Evolutionary conservation across 805 yeast genomes (phyloP).

Genomic region (Nakazawaea sp.): DNA sequence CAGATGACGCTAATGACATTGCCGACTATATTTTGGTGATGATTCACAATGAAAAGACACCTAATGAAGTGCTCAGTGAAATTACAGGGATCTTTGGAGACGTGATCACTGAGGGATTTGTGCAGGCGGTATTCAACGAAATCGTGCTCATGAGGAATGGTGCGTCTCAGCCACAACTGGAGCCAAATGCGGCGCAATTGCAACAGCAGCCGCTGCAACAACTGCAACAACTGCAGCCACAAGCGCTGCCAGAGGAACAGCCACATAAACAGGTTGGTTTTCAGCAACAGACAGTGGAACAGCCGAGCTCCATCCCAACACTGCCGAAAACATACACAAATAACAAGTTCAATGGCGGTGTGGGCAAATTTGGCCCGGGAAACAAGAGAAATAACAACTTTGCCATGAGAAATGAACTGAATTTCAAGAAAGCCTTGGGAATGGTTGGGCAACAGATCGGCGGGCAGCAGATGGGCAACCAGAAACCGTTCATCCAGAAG

Average conservation of each 20-base stretch:
- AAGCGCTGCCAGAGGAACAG: conserved; percentile 13
- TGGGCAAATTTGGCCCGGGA: conserved; percentile 18
- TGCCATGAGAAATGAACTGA: conserved; percentile 32
- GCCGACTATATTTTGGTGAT: conserved; percentile 71
- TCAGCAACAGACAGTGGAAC: not conserved
- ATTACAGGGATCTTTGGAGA: conserved; percentile 55
- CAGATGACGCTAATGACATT: conserved; percentile 51
- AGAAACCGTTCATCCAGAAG: conserved; percentile 33
- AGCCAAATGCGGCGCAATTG: conserved; percentile 9
- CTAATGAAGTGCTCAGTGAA: conserved; percentile 54
- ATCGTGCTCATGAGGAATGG: conserved; percentile 35
- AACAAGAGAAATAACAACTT: conserved; percentile 16
- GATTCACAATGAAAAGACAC: conserved; percentile 60
- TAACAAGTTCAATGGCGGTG: conserved; percentile 14
- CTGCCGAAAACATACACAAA: conserved; percentile 17
- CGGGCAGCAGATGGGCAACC: conserved; percentile 13
- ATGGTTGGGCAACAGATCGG: conserved; percentile 14
- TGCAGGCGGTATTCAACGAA: conserved; percentile 52
- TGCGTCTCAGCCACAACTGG: conserved; percentile 20
- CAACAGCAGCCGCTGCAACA: conserved; percentile 13
- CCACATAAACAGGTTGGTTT: conserved; percentile 13
- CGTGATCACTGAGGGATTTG: conserved; percentile 50
- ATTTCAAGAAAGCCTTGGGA: conserved; percentile 34
- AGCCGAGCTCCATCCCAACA: conserved; percentile 12
- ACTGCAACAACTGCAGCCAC: conserved; percentile 4